phyloP scores from a whole-genome alignment of 2,329 filamentous ascomycete species.

The Talaromyces sp. region DNA sequence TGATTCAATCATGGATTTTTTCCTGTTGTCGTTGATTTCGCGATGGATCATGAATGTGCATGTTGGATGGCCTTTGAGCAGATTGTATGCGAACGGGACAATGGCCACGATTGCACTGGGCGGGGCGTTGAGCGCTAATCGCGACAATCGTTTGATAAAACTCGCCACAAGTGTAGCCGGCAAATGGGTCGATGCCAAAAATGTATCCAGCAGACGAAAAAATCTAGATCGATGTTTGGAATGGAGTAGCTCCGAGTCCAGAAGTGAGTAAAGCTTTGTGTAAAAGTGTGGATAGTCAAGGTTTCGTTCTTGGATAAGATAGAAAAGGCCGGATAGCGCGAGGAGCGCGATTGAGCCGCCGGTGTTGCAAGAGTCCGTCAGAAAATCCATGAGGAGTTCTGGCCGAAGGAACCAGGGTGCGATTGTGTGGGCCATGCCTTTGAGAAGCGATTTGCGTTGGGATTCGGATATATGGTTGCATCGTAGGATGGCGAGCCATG shows the following conservation, averaged over 20 bases:
- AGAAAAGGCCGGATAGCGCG: constrained; percentile 88
- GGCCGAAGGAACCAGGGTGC: constrained; percentile 85
- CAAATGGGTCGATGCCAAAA: constrained; percentile 85
- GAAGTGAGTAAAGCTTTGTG: constrained; percentile 83
- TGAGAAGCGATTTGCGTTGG: constrained; percentile 73
- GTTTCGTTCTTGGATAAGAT: constrained; percentile 88
- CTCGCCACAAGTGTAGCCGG: constrained; percentile 86
- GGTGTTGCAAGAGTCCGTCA: constrained; percentile 86
- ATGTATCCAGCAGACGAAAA: constrained; percentile 86
- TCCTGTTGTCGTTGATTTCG: constrained; percentile 54
- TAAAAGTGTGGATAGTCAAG: constrained; percentile 96
- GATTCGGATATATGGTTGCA: constrained; percentile 57
- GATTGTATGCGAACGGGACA: constrained; percentile 91
- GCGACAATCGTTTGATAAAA: constrained; percentile 89
- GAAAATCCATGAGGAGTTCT: constrained; percentile 88
- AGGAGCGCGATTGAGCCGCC: constrained; percentile 83
- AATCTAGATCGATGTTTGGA: constrained; percentile 92
- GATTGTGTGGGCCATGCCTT: constrained; percentile 69
- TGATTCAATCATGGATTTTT: constrained; percentile 56
- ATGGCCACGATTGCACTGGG: constrained; percentile 84
- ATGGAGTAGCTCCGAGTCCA: constrained; percentile 81
- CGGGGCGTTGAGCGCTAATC: constrained; percentile 79
- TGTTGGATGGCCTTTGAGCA: constrained; percentile 80
- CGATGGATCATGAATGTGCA: constrained; percentile 97
- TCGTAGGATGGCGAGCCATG: constrained; percentile 75